phyloP scores from a whole-genome alignment of 495 filamentous ascomycete genomes.

The Cercophora sp. region DNA sequence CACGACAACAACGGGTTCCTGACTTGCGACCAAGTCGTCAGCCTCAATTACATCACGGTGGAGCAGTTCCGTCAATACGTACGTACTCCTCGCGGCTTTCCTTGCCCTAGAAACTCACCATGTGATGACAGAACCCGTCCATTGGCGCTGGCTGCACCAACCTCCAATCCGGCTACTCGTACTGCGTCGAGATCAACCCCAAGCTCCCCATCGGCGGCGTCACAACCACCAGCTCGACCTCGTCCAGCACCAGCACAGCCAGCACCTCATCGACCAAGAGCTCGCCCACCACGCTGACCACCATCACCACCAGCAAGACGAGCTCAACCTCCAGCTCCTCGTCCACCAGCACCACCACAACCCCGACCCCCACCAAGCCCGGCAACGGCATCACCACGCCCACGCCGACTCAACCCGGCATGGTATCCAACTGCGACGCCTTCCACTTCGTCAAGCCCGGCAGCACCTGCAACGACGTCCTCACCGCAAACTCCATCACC shows the following conservation, averaged over 20 bases:
- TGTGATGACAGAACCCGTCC: constrained; percentile 4
- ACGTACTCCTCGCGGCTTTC: no score
- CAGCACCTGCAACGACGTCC: constrained; percentile 41
- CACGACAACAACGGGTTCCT: no score
- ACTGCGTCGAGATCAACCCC: constrained; percentile 2
- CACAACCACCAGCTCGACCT: background rate
- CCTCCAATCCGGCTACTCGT: background rate
- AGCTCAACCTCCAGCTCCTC: background rate
- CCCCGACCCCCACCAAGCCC: background rate
- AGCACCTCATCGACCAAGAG: background rate
- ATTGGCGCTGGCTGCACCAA: background rate
- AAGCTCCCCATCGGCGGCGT: background rate
- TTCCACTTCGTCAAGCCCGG: constrained; percentile 39
- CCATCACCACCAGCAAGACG: background rate
- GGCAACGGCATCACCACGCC: constrained; percentile 1
- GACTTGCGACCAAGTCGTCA: no score
- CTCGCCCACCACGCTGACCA: background rate
- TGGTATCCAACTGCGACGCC: constrained; percentile 36
- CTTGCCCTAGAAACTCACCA: no score
- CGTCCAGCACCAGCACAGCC: background rate
- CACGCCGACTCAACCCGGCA: constrained; percentile 19
- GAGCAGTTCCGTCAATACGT: no score
- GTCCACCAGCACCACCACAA: background rate
- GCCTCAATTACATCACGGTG: no score
- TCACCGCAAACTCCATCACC: constrained; percentile 26